A percentile compares a stretch with the other conserved stretches of the same genome.
Conservation (phyloP, 352 stramenopile species). For the Pythium sukuiense region DNA sequence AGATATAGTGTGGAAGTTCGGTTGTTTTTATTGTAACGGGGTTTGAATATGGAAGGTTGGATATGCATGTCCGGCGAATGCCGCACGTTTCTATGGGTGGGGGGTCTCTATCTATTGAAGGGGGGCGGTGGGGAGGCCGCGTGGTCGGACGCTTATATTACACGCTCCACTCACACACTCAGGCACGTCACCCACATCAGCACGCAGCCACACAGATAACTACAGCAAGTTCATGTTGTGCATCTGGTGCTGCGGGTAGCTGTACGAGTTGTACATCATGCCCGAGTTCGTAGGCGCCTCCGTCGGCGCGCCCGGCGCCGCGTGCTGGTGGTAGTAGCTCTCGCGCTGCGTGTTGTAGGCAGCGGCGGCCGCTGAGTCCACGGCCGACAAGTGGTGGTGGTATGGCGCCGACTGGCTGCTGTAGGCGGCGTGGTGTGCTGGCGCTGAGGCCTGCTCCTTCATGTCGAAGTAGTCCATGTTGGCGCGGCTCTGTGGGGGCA, state of each 20-base stretch:
- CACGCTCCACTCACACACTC: slow-evolving; percentile 6
- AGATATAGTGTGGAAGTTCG: not conserved
- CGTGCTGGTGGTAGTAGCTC: slow-evolving; percentile 58
- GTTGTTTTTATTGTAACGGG: slow-evolving; percentile 4
- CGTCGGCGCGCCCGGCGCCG: slow-evolving; percentile 22
- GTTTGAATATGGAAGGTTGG: not conserved
- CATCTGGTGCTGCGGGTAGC: slow-evolving; percentile 74
- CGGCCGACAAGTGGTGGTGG: slow-evolving; percentile 64
- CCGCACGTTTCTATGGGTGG: slow-evolving; percentile 19
- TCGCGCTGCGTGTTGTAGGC: slow-evolving; percentile 51
- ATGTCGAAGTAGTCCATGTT: slow-evolving; percentile 75
- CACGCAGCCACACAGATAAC: not conserved
- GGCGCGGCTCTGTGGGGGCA: slow-evolving; percentile 31
- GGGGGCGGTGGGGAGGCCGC: not conserved
- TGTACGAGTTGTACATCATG: slow-evolving; percentile 63
- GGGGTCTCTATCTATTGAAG: slow-evolving; percentile 27
- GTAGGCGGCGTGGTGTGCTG: slow-evolving; percentile 52
- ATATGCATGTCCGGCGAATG: slow-evolving; percentile 3
- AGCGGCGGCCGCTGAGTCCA: slow-evolving; percentile 49
- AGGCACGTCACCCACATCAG: not conserved
- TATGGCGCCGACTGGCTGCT: slow-evolving; percentile 47
- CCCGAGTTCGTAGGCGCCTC: slow-evolving; percentile 19
- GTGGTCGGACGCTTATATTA: slow-evolving; percentile 29
- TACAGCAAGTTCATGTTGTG: slow-evolving; percentile 76
- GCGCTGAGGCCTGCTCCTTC: slow-evolving; percentile 46